These are phyloP conservation scores for Saussurea involucrata DNA, from an alignment of 129 eudicot genomes.

Conservation along the genomic window DNA sequence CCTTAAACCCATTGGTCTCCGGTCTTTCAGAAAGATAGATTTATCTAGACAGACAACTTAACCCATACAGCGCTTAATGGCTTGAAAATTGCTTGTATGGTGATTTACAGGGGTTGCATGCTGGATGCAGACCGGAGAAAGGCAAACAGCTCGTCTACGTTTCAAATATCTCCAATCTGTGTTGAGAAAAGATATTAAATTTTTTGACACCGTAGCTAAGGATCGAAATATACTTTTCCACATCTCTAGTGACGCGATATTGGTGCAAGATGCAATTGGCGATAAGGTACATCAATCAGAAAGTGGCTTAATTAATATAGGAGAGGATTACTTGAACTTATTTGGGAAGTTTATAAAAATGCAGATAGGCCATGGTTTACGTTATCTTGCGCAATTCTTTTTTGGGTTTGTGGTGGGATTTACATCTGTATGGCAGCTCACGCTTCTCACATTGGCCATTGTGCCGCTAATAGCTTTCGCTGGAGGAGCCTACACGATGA, in stretches of 20 bases:
- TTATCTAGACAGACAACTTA: too few relatives aligned
- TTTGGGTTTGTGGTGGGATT: slow-evolving; percentile 73
- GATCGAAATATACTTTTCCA: slow-evolving; percentile 51
- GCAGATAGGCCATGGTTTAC: slow-evolving; percentile 74
- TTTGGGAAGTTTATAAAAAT: slow-evolving; percentile 6
- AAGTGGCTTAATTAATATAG: neutral
- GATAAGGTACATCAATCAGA: slow-evolving; percentile 58
- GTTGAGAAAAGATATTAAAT: slow-evolving; percentile 55
- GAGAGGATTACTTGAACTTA: neutral
- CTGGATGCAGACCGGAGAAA: slow-evolving; percentile 85
- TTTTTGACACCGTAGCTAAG: slow-evolving; percentile 72
- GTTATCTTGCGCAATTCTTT: slow-evolving; percentile 69
- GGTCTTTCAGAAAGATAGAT: too few relatives aligned
- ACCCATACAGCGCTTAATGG: too few relatives aligned
- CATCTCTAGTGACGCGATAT: slow-evolving; percentile 77
- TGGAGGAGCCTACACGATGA: slow-evolving; percentile 70
- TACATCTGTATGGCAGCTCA: slow-evolving; percentile 73
- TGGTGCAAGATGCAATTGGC: slow-evolving; percentile 88
- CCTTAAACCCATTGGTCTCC: too few relatives aligned
- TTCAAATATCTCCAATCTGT: slow-evolving; percentile 63
- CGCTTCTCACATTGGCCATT: slow-evolving; percentile 71
- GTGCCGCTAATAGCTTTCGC: slow-evolving; percentile 81
- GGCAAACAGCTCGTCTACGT: slow-evolving; percentile 76
- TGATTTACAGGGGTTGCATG: slow-evolving; percentile 77
- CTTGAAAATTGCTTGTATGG: neutral